Conservation (phyloP, 495 filamentous ascomycete genomes). For the Copromyces sp. region DNA sequence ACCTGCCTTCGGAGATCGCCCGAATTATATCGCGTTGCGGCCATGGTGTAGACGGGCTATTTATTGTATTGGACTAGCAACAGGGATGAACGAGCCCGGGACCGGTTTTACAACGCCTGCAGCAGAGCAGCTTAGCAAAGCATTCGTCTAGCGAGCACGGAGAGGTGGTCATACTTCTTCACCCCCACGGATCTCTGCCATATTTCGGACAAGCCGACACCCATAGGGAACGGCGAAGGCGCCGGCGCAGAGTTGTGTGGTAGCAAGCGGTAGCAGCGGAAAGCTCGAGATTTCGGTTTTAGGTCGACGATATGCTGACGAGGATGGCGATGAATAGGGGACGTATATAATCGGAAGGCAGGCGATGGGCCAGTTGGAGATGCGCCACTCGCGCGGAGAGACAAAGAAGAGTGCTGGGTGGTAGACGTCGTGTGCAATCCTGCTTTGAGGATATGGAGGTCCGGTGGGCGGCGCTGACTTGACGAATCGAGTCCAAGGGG, state of each 20-base stretch:
- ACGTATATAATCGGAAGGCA: neutral
- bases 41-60: slow-evolving; percentile 22
- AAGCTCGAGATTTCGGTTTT: neutral
- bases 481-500: neutral
- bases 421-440: neutral
- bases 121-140: slow-evolving; percentile 4
- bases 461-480: neutral
- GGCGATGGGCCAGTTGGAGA: neutral
- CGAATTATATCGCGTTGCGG: slow-evolving; percentile 32
- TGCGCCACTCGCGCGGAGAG: neutral
- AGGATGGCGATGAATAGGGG: neutral
- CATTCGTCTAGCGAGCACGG: neutral
- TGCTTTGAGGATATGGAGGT: neutral
- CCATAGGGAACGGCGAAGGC: slow-evolving; percentile 12
- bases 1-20: slow-evolving; percentile 39
- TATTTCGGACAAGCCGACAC: slow-evolving; percentile 21
- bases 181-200: slow-evolving; percentile 26
- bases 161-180: slow-evolving; percentile 18
- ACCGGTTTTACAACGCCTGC: slow-evolving; percentile 22
- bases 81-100: slow-evolving; percentile 10
- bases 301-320: neutral
- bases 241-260: neutral
- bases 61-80: slow-evolving; percentile 8
- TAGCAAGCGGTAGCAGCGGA: neutral
- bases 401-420: neutral